Evolutionary conservation across 495 filamentous ascomycete genomes (phyloP).

Genomic region (Bacidia rubella): DNA sequence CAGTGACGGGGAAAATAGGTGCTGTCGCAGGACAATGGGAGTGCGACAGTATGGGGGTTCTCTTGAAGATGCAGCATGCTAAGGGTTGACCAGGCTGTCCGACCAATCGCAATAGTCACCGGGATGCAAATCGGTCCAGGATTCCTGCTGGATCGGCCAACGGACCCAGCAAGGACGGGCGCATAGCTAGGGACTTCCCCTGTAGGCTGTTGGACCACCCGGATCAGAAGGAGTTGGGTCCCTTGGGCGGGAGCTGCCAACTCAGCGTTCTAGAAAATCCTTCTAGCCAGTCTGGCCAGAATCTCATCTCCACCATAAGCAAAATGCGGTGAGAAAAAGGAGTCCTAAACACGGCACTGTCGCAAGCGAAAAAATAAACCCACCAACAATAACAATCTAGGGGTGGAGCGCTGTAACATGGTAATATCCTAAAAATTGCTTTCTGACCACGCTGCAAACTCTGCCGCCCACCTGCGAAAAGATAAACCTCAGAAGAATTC

Average conservation of each 20-base stretch:
- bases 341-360: not conserved
- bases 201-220: no score
- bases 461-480: not conserved
- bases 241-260: not conserved
- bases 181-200: not conserved
- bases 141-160: not conserved
- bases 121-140: not conserved
- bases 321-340: not conserved
- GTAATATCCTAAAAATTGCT: not conserved
- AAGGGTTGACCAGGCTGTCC: not conserved
- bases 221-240: not conserved
- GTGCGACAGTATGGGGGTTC: not conserved
- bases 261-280: not conserved
- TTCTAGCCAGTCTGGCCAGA: not conserved
- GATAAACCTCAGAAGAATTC: not conserved
- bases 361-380: not conserved
- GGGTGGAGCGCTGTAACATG: not conserved
- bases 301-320: not conserved
- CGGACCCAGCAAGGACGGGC: not conserved
- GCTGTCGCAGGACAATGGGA: not conserved
- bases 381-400: not conserved
- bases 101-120: slow-evolving; percentile 7
- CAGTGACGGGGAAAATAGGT: not conserved
- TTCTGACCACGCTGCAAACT: not conserved
- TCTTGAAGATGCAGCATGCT: not conserved